phyloP scores from a whole-genome alignment of 78 protist genomes.

The Cyanophora paradoxa region DNA sequence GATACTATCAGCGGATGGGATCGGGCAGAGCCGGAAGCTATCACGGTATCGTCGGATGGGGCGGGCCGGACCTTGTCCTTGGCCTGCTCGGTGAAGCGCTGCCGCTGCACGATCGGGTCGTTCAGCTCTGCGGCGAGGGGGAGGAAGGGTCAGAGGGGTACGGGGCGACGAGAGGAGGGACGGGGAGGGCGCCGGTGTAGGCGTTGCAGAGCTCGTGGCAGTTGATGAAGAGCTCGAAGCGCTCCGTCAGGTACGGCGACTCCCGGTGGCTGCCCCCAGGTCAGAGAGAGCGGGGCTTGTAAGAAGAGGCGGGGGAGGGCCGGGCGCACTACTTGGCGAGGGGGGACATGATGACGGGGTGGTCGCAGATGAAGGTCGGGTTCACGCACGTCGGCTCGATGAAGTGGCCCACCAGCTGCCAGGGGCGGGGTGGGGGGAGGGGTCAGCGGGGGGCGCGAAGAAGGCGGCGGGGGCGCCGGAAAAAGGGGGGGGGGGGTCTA shows the following conservation, averaged over 20 bases:
- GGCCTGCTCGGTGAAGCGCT: conserved; percentile 91
- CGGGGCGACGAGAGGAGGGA: not conserved
- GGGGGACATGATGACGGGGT: conserved; percentile 98
- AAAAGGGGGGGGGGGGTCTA: not conserved
- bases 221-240: conserved; percentile 96
- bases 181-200: conserved; percentile 47
- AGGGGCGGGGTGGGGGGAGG: not conserved
- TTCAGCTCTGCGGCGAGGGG: conserved; percentile 91
- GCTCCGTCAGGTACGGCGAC: conserved; percentile 82
- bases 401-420: conserved; percentile 60
- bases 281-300: too few relatives aligned
- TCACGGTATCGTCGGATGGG: too few relatives aligned
- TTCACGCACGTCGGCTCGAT: conserved; percentile 83
- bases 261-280: not conserved
- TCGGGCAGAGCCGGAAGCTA: too few relatives aligned
- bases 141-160: not conserved
- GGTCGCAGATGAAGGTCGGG: conserved; percentile 98
- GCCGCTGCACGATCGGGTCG: conserved; percentile 97
- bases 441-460: not conserved
- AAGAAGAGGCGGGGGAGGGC: not conserved
- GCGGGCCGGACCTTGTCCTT: too few relatives aligned
- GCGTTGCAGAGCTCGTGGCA: conserved; percentile 94
- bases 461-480: not conserved
- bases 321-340: conserved; percentile 85
- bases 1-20: not conserved